Conservation (phyloP, 495 filamentous ascomycete genomes). For the Delitschia confertaspora region DNA sequence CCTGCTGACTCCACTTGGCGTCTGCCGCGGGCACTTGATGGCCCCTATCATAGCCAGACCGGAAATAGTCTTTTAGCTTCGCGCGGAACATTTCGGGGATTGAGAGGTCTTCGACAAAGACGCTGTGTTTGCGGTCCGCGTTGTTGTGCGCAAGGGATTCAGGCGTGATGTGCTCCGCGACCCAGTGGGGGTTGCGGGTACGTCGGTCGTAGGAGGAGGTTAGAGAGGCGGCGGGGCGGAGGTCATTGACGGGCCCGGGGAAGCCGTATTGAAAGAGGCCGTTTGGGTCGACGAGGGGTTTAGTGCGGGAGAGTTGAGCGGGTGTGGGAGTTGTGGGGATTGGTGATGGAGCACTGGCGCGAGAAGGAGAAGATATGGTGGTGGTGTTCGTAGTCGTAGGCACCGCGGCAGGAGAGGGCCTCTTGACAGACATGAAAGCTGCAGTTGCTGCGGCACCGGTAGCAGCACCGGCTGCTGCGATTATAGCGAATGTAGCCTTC, state of each 20-base stretch:
- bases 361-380: slow-evolving; percentile 37
- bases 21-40: slow-evolving; percentile 92
- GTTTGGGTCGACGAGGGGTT: slow-evolving; percentile 69
- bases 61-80: slow-evolving; percentile 83
- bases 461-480: slow-evolving; percentile 82
- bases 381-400: slow-evolving; percentile 36
- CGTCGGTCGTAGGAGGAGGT: slow-evolving; percentile 86
- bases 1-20: slow-evolving; percentile 86
- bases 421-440: slow-evolving; percentile 60
- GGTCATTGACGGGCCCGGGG: slow-evolving; percentile 79
- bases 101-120: slow-evolving; percentile 68
- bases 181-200: slow-evolving; percentile 87
- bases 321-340: slow-evolving; percentile 29
- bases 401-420: slow-evolving; percentile 40
- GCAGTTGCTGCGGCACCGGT: slow-evolving; percentile 79
- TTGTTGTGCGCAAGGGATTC: slow-evolving; percentile 62
- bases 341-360: slow-evolving; percentile 23
- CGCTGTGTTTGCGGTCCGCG: slow-evolving; percentile 75
- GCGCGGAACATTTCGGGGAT: slow-evolving; percentile 84
- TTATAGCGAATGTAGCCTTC: slow-evolving; percentile 62
- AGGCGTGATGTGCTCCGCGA: slow-evolving; percentile 96
- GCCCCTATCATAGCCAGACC: slow-evolving; percentile 68
- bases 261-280: slow-evolving; percentile 96
- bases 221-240: slow-evolving; percentile 62
- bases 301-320: slow-evolving; percentile 33